Base-by-base conservation (phyloP, 352 stramenopile genomes). In the Discostella stelligera region DNA sequence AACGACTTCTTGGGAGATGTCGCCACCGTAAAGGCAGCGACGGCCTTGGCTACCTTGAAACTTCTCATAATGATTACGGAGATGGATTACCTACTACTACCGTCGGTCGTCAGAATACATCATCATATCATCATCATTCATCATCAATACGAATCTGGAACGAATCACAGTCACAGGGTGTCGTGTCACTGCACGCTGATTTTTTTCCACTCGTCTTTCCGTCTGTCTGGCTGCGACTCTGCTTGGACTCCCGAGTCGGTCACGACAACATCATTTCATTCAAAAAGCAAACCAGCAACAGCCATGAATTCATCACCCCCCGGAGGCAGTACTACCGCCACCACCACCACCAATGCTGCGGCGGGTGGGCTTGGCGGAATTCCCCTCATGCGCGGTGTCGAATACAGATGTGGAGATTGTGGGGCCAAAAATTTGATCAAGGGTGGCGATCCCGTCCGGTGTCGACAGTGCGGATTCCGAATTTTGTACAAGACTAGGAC, bases 401-500 rank as follows among this genome's bases (percentile, higher is more conserved):
- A 98, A 87, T 98, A 98, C 90, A 96, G 97, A 82, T 98, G 96
- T 80, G 96, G 96, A 27, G 96, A 98, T 91, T 98, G 96, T 83
- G 95, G 95, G 52, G 95, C 96, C 70, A 88, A 95, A 64, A 98
- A 98, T 87, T 93, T 97, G 71, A 94, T 98, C 79, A 97, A 96
- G 74, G 94, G 94, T 58, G 94, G 94, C 68, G 96, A 98, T 89
- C 94, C 95, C 23, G 97, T 98, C 67, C 94, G 95, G 66, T 98
- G 96, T 87, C 94, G 95, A 68, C 94, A 96, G 54, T 98, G 96
- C 82, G 95, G 95, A 61, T 98, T 98, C 89, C 94, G 96, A 70
- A 98, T 98, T 90, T 95, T 98, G 83, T 98, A 98, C 93, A 98
- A 98, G 90, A 95, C 94, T 20, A 93, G 96, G 71, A 98, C 96